A percentile compares a stretch with the other conserved stretches of the same genome.
These are phyloP conservation scores for Claviceps digitariae DNA, from an alignment of 2,329 filamentous ascomycete species.

Conservation along the genomic window DNA sequence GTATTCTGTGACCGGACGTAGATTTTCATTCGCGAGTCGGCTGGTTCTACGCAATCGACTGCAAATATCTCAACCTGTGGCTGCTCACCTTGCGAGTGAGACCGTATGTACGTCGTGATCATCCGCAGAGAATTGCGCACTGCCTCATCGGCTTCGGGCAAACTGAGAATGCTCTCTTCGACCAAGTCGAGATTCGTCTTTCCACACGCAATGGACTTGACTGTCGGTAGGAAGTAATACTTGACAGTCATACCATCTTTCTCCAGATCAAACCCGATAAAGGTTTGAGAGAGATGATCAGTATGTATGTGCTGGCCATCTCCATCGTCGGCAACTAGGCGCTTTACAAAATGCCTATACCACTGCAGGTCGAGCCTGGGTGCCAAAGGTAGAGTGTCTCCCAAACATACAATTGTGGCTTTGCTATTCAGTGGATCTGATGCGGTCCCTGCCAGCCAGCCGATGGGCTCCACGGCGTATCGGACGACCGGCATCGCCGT, in stretches of 20 bases:
- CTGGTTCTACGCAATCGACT: slow-evolving; percentile 17
- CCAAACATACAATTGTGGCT: not conserved
- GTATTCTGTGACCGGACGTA: slow-evolving; percentile 21
- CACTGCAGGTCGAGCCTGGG: not conserved
- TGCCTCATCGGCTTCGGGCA: not conserved
- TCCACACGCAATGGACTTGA: not conserved
- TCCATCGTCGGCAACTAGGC: not conserved
- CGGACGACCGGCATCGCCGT: slow-evolving; percentile 14
- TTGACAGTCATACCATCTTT: not conserved
- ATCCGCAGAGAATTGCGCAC: slow-evolving; percentile 1
- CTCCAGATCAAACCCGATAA: not conserved
- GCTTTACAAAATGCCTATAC: not conserved
- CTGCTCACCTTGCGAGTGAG: not conserved
- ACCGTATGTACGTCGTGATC: not conserved
- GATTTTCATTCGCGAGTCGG: slow-evolving; percentile 21
- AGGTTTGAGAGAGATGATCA: not conserved
- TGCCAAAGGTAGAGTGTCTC: not conserved
- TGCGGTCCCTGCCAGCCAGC: slow-evolving; percentile 12
- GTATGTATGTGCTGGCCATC: not conserved
- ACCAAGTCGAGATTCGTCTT: slow-evolving; percentile 1
- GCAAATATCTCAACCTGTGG: slow-evolving; percentile 17
- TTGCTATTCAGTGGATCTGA: slow-evolving; percentile 10
- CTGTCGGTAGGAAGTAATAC: not conserved
- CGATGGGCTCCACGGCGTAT: slow-evolving; percentile 21
- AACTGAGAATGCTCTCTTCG: not conserved